Evolutionary conservation across 2,329 filamentous ascomycete genomes (phyloP).

Genomic region (Aspergillus hiratsukae): DNA sequence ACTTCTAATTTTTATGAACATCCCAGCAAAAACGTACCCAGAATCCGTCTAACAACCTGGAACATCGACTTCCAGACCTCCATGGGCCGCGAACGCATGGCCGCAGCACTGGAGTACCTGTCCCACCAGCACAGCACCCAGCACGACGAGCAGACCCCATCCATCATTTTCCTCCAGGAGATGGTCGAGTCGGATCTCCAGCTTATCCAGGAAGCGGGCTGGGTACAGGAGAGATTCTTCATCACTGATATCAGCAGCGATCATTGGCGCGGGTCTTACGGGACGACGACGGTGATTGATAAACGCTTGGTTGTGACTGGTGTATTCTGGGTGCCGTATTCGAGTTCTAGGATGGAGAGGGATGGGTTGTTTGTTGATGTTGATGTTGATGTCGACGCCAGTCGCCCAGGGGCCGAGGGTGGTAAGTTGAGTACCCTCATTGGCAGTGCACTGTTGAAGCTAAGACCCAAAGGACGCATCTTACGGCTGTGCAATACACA

Average conservation of each 20-base stretch:
- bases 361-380: slow-evolving; percentile 56
- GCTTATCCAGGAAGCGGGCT: slow-evolving; percentile 42
- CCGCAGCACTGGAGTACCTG: slow-evolving; percentile 38
- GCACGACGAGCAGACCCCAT: slow-evolving; percentile 16
- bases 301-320: slow-evolving; percentile 40
- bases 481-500: slow-evolving; percentile 55
- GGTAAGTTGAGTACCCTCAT: too few species aligned
- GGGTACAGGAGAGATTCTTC: slow-evolving; percentile 47
- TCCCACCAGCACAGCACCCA: slow-evolving; percentile 13
- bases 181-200: slow-evolving; percentile 46
- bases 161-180: slow-evolving; percentile 51
- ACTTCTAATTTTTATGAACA: background rate
- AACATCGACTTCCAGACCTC: slow-evolving; percentile 47
- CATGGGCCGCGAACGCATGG: slow-evolving; percentile 38
- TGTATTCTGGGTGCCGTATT: slow-evolving; percentile 51
- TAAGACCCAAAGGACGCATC: slow-evolving; percentile 13
- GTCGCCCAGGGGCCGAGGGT: too few species aligned
- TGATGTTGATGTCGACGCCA: slow-evolving; percentile 35
- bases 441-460: background rate
- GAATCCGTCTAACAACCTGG: slow-evolving; percentile 41
- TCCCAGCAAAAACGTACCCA: background rate
- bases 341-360: slow-evolving; percentile 46
- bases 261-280: slow-evolving; percentile 48
- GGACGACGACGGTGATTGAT: slow-evolving; percentile 52
- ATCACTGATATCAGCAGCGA: slow-evolving; percentile 44